Evolutionary conservation across 495 filamentous ascomycete genomes (phyloP).

Genomic region (Chaetomium fimeti): DNA sequence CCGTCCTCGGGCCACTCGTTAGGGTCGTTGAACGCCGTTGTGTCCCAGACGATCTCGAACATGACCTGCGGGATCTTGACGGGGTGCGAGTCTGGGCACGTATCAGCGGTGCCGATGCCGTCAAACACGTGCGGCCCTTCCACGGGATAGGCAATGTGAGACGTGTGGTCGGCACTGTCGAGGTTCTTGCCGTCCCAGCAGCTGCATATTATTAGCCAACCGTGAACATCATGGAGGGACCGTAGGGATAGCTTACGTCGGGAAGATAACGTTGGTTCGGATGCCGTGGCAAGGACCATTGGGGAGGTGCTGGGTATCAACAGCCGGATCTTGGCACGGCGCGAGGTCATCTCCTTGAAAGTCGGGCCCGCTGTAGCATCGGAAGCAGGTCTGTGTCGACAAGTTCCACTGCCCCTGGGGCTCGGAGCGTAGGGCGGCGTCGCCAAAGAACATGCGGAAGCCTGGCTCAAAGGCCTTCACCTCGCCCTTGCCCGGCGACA

Average conservation of each 20-base stretch:
- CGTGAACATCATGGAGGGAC: background rate
- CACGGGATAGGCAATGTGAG: constrained; percentile 37
- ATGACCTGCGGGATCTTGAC: constrained; percentile 38
- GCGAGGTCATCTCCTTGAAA: constrained; percentile 31
- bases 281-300: constrained; percentile 39
- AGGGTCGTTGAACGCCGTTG: constrained; percentile 36
- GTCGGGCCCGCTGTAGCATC: constrained; percentile 38
- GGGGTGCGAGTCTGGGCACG: constrained; percentile 33
- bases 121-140: constrained; percentile 35
- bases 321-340: constrained; percentile 26
- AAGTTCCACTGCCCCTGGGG: constrained; percentile 9
- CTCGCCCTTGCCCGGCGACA: constrained; percentile 35
- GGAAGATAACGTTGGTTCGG: constrained; percentile 25
- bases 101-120: constrained; percentile 10
- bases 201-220: constrained; percentile 15
- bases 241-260: constrained; percentile 1
- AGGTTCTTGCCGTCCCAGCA: constrained; percentile 42
- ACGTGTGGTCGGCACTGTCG: constrained; percentile 35
- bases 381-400: constrained; percentile 34
- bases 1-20: constrained; percentile 43
- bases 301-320: constrained; percentile 38
- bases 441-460: constrained; percentile 29
- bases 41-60: constrained; percentile 38
- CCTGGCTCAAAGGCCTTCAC: constrained; percentile 45
- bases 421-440: constrained; percentile 23